Evolutionary conservation across 768 basidiomycete species (phyloP).

Genomic region (Ramaria rubella): DNA sequence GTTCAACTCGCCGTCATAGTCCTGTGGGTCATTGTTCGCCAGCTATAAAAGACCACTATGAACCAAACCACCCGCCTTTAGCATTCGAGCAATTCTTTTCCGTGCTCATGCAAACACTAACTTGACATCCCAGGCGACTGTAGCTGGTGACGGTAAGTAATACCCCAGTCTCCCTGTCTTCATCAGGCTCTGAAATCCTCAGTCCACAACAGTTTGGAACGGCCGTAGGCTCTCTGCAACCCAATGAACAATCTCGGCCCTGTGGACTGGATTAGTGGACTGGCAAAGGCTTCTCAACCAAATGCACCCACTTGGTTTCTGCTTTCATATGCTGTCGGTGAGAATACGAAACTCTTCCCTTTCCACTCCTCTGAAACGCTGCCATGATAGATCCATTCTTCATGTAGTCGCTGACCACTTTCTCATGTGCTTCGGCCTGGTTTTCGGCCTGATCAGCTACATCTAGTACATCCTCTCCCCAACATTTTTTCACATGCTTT

Average conservation of each 20-base stretch:
- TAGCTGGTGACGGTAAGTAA: too few species aligned
- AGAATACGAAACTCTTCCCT: neutral
- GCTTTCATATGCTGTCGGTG: neutral
- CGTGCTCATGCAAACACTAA: too few species aligned
- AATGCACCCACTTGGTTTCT: neutral
- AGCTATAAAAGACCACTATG: too few species aligned
- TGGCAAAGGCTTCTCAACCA: neutral
- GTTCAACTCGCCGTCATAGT: too few species aligned
- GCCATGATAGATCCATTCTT: slow-evolving; percentile 4
- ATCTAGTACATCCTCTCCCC: neutral
- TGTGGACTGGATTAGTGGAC: neutral
- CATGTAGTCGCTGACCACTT: neutral
- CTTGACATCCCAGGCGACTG: too few species aligned
- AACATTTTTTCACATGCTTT: neutral
- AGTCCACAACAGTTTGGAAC: neutral
- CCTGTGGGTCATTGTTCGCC: too few species aligned
- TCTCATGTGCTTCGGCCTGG: neutral
- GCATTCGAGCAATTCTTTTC: too few species aligned
- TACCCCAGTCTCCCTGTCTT: too few species aligned
- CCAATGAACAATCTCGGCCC: neutral
- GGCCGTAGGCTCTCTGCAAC: neutral
- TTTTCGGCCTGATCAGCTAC: neutral
- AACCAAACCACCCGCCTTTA: too few species aligned
- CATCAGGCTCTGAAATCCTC: neutral
- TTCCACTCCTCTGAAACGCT: slow-evolving; percentile 1